A percentile compares a stretch with the other conserved stretches of the same genome.
Evolutionary conservation across 805 yeast genomes (phyloP).

Genomic region (Alloascoidea hylecoeti): DNA sequence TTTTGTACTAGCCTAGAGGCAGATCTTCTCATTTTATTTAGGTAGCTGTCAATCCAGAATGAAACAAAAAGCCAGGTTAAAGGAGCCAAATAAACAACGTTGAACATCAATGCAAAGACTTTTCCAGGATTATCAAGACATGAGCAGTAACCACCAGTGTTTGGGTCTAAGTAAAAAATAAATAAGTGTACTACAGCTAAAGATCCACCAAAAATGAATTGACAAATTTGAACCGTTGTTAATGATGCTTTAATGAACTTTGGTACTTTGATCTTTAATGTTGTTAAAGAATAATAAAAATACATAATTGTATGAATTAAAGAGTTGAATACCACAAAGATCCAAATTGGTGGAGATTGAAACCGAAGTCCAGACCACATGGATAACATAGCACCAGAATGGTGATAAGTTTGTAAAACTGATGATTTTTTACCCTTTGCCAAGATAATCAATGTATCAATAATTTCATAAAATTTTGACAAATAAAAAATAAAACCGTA

Average conservation of each 20-base stretch:
- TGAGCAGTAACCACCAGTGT: slow-evolving; percentile 23
- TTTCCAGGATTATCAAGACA: slow-evolving; percentile 48
- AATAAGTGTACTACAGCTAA: slow-evolving; percentile 53
- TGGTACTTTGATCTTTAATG: slow-evolving; percentile 46
- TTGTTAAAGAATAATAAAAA: slow-evolving; percentile 47
- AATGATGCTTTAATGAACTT: slow-evolving; percentile 37
- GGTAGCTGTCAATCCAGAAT: slow-evolving; percentile 48
- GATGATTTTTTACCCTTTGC: slow-evolving; percentile 56
- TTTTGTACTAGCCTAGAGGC: too few species aligned
- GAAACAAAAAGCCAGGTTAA: slow-evolving; percentile 52
- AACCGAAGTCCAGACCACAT: slow-evolving; percentile 71
- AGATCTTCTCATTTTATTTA: slow-evolving; percentile 12
- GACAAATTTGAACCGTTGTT: slow-evolving; percentile 56
- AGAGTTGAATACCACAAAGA: slow-evolving; percentile 69
- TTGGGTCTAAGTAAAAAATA: slow-evolving; percentile 38
- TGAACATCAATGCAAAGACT: slow-evolving; percentile 46
- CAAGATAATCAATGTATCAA: slow-evolving; percentile 54
- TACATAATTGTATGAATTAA: slow-evolving; percentile 67
- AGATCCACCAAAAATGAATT: slow-evolving; percentile 55
- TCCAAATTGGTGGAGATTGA: slow-evolving; percentile 68
- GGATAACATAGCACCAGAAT: slow-evolving; percentile 68
- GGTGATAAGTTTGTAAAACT: slow-evolving; percentile 60
- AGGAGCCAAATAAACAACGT: slow-evolving; percentile 53
- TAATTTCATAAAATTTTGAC: slow-evolving; percentile 57
- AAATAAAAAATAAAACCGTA: slow-evolving; percentile 57